These are phyloP conservation scores for Marchantia polymorpha DNA, from an alignment of 225 moss, liverwort and hornwort genomes.

Conservation along the genomic window DNA sequence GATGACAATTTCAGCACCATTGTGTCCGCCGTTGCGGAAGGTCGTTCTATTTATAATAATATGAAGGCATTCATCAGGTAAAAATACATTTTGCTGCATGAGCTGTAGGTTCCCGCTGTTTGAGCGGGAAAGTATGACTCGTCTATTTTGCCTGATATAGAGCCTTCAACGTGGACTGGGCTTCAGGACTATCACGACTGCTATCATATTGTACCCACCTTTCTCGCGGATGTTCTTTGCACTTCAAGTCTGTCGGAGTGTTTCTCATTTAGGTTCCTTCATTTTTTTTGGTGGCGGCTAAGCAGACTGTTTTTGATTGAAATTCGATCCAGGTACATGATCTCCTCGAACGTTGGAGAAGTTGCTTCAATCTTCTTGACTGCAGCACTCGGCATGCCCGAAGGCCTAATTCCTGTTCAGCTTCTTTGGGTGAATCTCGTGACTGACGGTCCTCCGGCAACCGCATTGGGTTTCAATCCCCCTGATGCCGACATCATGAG, in stretches of 20 bases:
- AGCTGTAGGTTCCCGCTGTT: no score
- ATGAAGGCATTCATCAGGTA: slow-evolving; percentile 97
- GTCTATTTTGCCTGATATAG: no score
- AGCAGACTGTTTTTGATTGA: neutral
- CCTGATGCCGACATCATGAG: slow-evolving; percentile 90
- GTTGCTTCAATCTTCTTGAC: slow-evolving; percentile 93
- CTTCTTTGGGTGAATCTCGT: slow-evolving; percentile 96
- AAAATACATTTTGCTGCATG: neutral
- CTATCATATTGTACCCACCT: no score
- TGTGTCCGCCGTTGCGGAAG: slow-evolving; percentile 88
- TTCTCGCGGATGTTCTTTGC: no score
- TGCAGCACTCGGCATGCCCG: slow-evolving; percentile 89
- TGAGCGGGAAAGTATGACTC: no score
- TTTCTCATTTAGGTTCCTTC: neutral
- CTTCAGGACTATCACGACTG: no score
- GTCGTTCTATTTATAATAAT: slow-evolving; percentile 90
- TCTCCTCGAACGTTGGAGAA: slow-evolving; percentile 94
- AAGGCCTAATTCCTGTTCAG: slow-evolving; percentile 91
- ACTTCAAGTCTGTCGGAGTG: no score
- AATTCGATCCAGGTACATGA: slow-evolving; percentile 68
- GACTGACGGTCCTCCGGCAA: slow-evolving; percentile 97
- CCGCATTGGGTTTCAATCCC: slow-evolving; percentile 94
- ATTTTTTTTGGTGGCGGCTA: neutral
- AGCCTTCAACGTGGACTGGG: no score
- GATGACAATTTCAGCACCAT: slow-evolving; percentile 96